phyloP scores from a whole-genome alignment of 2,329 filamentous ascomycete genomes.

The Botrytis squamosa region DNA sequence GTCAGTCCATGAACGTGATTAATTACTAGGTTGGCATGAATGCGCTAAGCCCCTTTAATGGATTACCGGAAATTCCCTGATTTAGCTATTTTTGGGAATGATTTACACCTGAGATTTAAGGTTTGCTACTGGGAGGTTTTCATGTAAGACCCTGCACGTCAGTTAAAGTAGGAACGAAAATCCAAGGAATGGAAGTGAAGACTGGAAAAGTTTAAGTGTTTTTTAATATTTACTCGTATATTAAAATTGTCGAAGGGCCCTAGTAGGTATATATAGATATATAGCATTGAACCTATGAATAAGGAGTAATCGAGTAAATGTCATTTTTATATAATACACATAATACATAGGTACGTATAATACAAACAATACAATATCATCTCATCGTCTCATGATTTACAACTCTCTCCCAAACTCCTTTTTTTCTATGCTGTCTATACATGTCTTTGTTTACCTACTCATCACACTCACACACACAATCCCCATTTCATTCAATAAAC shows the following conservation, averaged over 20 bases:
- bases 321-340: too few relatives aligned
- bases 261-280: too few relatives aligned
- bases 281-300: not conserved
- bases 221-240: not conserved
- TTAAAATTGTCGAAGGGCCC: not conserved
- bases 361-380: not conserved
- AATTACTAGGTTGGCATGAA: not conserved
- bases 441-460: not conserved
- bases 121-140: not conserved
- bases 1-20: not conserved
- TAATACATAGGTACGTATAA: too few relatives aligned
- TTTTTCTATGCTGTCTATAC: not conserved
- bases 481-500: not conserved
- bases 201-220: not conserved
- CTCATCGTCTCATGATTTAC: not conserved
- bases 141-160: not conserved
- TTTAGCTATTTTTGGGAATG: not conserved
- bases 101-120: not conserved
- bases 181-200: not conserved
- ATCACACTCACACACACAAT: not conserved
- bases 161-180: not conserved
- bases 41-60: conserved; percentile 17
- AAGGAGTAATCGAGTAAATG: not conserved
- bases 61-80: conserved; percentile 11
- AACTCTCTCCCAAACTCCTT: not conserved